Conservation (phyloP, 768 basidiomycete genomes). For the Tulasnella sp. region DNA sequence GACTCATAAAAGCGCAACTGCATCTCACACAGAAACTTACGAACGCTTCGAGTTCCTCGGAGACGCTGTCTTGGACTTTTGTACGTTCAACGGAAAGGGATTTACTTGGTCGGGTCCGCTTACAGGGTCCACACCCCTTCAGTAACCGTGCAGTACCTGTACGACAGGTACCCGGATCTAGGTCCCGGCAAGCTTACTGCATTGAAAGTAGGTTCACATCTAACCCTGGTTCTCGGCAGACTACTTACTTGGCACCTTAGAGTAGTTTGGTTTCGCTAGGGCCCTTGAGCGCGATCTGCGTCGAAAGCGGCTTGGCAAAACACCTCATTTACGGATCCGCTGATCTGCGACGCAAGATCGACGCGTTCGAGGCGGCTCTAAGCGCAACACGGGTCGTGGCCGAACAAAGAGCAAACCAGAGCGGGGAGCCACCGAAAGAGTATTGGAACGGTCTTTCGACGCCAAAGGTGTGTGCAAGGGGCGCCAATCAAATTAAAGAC, state of each 20-base stretch:
- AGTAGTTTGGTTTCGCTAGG: slow-evolving; percentile 81
- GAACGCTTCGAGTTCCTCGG: slow-evolving; percentile 80
- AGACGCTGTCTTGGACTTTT: slow-evolving; percentile 76
- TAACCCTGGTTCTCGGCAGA: background rate
- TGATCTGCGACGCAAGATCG: slow-evolving; percentile 44
- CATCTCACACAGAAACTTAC: slow-evolving; percentile 50
- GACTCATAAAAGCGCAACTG: slow-evolving; percentile 61
- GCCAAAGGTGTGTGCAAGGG: slow-evolving; percentile 57
- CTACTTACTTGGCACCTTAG: slow-evolving; percentile 34
- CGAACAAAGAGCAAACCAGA: slow-evolving; percentile 45
- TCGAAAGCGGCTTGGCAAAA: slow-evolving; percentile 56
- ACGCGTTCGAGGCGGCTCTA: slow-evolving; percentile 46
- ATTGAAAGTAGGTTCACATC: slow-evolving; percentile 48
- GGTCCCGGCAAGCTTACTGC: slow-evolving; percentile 72
- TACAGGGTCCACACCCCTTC: background rate
- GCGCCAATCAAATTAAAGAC: background rate
- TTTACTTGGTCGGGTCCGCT: background rate
- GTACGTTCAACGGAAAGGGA: slow-evolving; percentile 38
- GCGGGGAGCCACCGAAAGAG: slow-evolving; percentile 45
- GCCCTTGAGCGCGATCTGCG: slow-evolving; percentile 65
- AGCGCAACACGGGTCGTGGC: slow-evolving; percentile 36
- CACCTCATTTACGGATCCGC: slow-evolving; percentile 53
- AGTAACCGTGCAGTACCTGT: slow-evolving; percentile 74
- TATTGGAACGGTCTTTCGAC: slow-evolving; percentile 73
- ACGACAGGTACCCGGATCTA: slow-evolving; percentile 50